A percentile compares a stretch with the other conserved stretches of the same genome.
phyloP scores from a whole-genome alignment of 2,329 filamentous ascomycete genomes.

The Penicillium sp. region DNA sequence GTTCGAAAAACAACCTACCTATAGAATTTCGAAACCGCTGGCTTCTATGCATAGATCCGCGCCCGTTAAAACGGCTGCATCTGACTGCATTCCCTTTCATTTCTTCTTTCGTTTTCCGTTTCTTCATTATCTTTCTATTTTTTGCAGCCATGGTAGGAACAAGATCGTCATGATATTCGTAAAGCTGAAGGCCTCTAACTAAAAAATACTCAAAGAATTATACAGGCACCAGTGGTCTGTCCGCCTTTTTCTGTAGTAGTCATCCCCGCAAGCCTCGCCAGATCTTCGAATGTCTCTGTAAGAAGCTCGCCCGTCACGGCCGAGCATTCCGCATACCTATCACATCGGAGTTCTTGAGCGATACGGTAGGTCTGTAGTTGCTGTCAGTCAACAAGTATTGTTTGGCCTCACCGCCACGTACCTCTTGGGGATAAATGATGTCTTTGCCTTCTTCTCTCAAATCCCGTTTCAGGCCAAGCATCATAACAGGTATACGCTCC shows the following conservation, averaged over 20 bases:
- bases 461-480: constrained; percentile 57
- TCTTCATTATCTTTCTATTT: too few species aligned
- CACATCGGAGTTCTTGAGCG: constrained; percentile 56
- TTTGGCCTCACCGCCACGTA: constrained; percentile 20
- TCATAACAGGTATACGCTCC: constrained; percentile 52
- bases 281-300: constrained; percentile 56
- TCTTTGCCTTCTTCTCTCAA: constrained; percentile 45
- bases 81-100: too few species aligned
- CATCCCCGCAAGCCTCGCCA: constrained; percentile 54
- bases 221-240: constrained; percentile 43
- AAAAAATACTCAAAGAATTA: constrained; percentile 33
- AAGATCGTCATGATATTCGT: neutral
- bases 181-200: neutral
- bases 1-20: too few species aligned
- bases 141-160: too few species aligned
- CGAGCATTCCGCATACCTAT: constrained; percentile 60
- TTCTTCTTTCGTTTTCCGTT: too few species aligned
- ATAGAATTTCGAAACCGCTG: too few species aligned
- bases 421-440: constrained; percentile 42
- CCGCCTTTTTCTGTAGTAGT: constrained; percentile 53
- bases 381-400: constrained; percentile 18
- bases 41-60: too few species aligned
- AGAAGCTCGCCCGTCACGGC: constrained; percentile 57
- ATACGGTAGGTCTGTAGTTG: constrained; percentile 49
- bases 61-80: too few species aligned